These are phyloP conservation scores for Vitis amurensis DNA, from an alignment of 164 flowering plant genomes.

Conservation along the genomic window DNA sequence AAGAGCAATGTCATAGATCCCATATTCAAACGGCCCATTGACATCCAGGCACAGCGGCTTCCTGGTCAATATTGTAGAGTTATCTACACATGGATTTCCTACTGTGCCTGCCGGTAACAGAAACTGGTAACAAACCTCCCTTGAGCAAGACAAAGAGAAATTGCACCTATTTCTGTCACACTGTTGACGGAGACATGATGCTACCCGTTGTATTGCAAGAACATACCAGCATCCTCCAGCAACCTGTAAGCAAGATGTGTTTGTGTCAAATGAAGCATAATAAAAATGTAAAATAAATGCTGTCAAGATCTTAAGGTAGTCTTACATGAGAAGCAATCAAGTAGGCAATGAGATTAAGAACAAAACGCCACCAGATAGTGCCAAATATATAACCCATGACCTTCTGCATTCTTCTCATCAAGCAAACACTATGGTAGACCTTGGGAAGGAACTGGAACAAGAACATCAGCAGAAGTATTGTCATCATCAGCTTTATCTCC, in stretches of 20 bases:
- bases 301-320: not conserved
- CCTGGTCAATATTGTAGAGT: slow-evolving; percentile 32
- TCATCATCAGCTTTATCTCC: slow-evolving; percentile 72
- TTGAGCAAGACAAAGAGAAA: slow-evolving; percentile 65
- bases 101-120: slow-evolving; percentile 28
- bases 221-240: slow-evolving; percentile 99
- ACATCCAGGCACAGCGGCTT: slow-evolving; percentile 67
- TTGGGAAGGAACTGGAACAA: slow-evolving; percentile 94
- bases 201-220: slow-evolving; percentile 87
- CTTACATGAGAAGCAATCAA: slow-evolving; percentile 96
- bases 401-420: slow-evolving; percentile 91
- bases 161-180: slow-evolving; percentile 56
- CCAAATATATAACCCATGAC: slow-evolving; percentile 95
- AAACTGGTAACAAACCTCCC: slow-evolving; percentile 75
- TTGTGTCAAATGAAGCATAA: not conserved
- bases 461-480: slow-evolving; percentile 69
- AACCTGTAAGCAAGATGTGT: slow-evolving; percentile 42
- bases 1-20: slow-evolving; percentile 86
- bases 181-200: slow-evolving; percentile 68
- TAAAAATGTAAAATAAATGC: not conserved
- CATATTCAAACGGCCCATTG: slow-evolving; percentile 68
- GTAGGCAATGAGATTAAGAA: slow-evolving; percentile 89
- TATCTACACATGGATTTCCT: slow-evolving; percentile 50
- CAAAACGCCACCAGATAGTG: slow-evolving; percentile 98
- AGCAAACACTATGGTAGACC: slow-evolving; percentile 71